Conservation (phyloP, 805 yeast genomes). For the Wickerhamomyces rabaulensis region DNA sequence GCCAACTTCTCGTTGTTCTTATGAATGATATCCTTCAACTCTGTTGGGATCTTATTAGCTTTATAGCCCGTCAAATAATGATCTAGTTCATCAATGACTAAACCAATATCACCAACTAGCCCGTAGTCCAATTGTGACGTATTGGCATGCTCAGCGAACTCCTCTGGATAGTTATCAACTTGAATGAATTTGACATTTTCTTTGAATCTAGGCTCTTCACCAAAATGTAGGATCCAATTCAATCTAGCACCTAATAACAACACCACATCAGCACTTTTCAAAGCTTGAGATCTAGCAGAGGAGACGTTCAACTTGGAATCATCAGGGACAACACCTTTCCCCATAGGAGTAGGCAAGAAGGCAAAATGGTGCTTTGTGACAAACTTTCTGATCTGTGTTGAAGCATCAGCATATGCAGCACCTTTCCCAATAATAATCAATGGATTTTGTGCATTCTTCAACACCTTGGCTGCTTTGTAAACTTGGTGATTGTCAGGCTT, state of each 20-base stretch:
- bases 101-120: slow-evolving; percentile 49
- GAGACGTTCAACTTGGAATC: slow-evolving; percentile 42
- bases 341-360: slow-evolving; percentile 76
- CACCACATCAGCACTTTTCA: slow-evolving; percentile 53
- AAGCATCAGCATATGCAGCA: slow-evolving; percentile 43
- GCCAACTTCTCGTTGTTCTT: slow-evolving; percentile 29
- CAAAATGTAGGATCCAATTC: slow-evolving; percentile 72
- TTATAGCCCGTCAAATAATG: slow-evolving; percentile 23
- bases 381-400: slow-evolving; percentile 33
- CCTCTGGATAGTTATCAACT: slow-evolving; percentile 49
- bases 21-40: slow-evolving; percentile 24
- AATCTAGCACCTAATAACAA: slow-evolving; percentile 60
- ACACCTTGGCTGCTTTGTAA: slow-evolving; percentile 28
- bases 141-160: slow-evolving; percentile 40
- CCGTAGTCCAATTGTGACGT: slow-evolving; percentile 31
- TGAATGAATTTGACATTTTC: slow-evolving; percentile 46
- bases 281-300: slow-evolving; percentile 59
- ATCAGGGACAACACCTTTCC: slow-evolving; percentile 64
- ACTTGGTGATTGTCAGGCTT: slow-evolving; percentile 33
- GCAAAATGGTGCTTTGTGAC: slow-evolving; percentile 40
- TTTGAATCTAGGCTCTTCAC: slow-evolving; percentile 49
- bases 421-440: slow-evolving; percentile 65
- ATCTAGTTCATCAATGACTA: slow-evolving; percentile 34
- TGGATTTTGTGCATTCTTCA: slow-evolving; percentile 38
- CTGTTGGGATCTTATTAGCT: slow-evolving; percentile 27